A percentile compares a stretch with the other conserved stretches of the same genome.
phyloP scores from a whole-genome alignment of 257 asterid genomes.

The Fraxinus pennsylvanica region DNA sequence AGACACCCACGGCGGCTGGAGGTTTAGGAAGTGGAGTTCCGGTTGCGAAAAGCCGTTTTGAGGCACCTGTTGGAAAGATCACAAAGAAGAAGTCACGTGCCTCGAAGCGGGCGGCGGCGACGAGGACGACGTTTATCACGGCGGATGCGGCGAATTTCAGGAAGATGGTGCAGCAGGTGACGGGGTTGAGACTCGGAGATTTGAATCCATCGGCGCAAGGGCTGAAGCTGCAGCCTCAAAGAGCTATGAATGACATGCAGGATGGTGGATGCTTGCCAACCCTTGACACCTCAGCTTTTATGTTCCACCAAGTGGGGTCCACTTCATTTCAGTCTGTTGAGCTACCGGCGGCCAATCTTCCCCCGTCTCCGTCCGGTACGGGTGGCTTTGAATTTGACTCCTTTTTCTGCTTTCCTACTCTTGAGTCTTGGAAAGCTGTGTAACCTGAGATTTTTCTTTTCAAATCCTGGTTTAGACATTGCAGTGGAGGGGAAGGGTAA shows the following conservation, averaged over 20 bases:
- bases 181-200: slow-evolving; percentile 56
- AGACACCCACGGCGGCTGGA: slow-evolving; percentile 53
- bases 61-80: slow-evolving; percentile 52
- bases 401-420: slow-evolving; percentile 74
- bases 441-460: slow-evolving; percentile 14
- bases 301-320: slow-evolving; percentile 37
- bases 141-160: slow-evolving; percentile 86
- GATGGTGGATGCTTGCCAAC: slow-evolving; percentile 40
- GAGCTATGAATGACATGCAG: slow-evolving; percentile 36
- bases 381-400: slow-evolving; percentile 51
- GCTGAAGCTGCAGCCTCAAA: slow-evolving; percentile 65
- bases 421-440: slow-evolving; percentile 74
- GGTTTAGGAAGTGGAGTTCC: slow-evolving; percentile 66
- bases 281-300: slow-evolving; percentile 58
- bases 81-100: slow-evolving; percentile 76
- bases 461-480: slow-evolving; percentile 1
- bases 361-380: slow-evolving; percentile 25
- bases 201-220: slow-evolving; percentile 30
- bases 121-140: slow-evolving; percentile 82
- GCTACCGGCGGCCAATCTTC: slow-evolving; percentile 25
- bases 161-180: slow-evolving; percentile 94
- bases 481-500: slow-evolving; percentile 35
- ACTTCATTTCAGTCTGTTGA: slow-evolving; percentile 1
- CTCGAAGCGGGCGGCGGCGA: slow-evolving; percentile 54
- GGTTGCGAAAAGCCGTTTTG: slow-evolving; percentile 29